Evolutionary conservation across 106 monocot genomes (phyloP), one percentile per base, ranked within the genome.

Genomic region (Iris macrosiphon): DNA sequence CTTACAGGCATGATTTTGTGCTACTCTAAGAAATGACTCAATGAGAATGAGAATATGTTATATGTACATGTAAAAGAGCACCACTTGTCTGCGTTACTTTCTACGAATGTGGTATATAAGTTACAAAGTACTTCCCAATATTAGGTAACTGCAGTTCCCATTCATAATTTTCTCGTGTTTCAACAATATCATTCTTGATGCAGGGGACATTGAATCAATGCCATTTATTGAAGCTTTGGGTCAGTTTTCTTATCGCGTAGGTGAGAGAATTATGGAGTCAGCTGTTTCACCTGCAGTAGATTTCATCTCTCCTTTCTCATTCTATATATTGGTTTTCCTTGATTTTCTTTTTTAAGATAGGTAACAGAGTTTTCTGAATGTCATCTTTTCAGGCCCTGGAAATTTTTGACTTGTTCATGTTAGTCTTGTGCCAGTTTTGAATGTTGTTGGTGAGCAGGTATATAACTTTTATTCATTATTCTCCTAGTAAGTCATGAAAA

Each of bases 121-220:
- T n/a, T n/a, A n/a, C n/a, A 20, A 38, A 17, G 7, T n/a, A n/a
- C n/a, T n/a, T n/a, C n/a, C n/a, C n/a, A n/a, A n/a, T n/a, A n/a
- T n/a, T n/a, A n/a, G n/a, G n/a, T n/a, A n/a, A n/a, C n/a, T n/a
- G n/a, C n/a, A n/a, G n/a, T n/a, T n/a, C n/a, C n/a, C n/a, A n/a
- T n/a, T n/a, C n/a, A n/a, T n/a, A n/a, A n/a, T n/a, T n/a, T n/a
- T n/a, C n/a, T n/a, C n/a, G n/a, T n/a, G n/a, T n/a, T n/a, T n/a
- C 29, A 15, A 32, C 23, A 27, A 21, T 14, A 19, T 20, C 29
- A 63, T 74, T 62, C 13, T 49, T 71, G 16, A 57, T 76, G 45
- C 75, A 92, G 91, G 91, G 51, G 91, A 92, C 62, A 85, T 92
- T 41, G 91, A 92, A 56, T 92, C 85, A 8, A 82, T 80, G 82